Percentiles rank a stretch among this genome's conserved stretches.
Evolutionary conservation across 805 yeast species (phyloP).

Genomic region (Ogataea neopini): DNA sequence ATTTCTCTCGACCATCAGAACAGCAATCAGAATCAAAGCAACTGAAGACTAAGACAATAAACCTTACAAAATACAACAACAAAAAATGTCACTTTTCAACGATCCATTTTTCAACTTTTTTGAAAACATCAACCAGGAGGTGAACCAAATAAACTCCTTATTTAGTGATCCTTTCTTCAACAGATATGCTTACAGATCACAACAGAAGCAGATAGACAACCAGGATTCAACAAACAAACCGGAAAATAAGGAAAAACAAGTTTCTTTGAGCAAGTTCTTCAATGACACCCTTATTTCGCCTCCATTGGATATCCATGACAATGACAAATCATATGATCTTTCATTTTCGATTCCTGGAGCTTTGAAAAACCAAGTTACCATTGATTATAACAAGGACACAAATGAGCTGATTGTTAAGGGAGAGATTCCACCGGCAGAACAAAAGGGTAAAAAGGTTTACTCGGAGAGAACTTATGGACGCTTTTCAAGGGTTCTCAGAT

Average conservation of each 20-base stretch:
- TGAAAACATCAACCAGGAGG: conserved; percentile 44
- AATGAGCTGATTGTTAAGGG: conserved; percentile 47
- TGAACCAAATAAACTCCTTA: conserved; percentile 35
- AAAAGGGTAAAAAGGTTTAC: conserved; percentile 18
- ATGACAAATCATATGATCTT: conserved; percentile 42
- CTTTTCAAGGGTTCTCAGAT: conserved; percentile 42
- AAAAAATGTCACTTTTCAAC: conserved; percentile 21
- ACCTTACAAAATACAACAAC: too few species aligned
- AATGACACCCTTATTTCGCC: conserved; percentile 35
- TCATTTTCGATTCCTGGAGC: conserved; percentile 52
- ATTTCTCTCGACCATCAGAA: background rate
- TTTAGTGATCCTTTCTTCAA: conserved; percentile 33
- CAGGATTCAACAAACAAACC: conserved; percentile 6
- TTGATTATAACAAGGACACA: conserved; percentile 48
- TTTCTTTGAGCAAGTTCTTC: conserved; percentile 31
- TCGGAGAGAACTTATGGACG: conserved; percentile 29
- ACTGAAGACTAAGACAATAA: too few species aligned
- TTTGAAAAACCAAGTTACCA: conserved; percentile 41
- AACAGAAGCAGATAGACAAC: background rate
- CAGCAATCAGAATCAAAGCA: too few species aligned
- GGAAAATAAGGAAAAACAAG: conserved; percentile 9
- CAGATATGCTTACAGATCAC: conserved; percentile 8
- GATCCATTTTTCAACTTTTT: conserved; percentile 47
- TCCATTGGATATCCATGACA: conserved; percentile 49
- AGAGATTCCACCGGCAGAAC: conserved; percentile 34